Conservation (phyloP, 2,329 filamentous ascomycete genomes). For the Diplodia intermedia region DNA sequence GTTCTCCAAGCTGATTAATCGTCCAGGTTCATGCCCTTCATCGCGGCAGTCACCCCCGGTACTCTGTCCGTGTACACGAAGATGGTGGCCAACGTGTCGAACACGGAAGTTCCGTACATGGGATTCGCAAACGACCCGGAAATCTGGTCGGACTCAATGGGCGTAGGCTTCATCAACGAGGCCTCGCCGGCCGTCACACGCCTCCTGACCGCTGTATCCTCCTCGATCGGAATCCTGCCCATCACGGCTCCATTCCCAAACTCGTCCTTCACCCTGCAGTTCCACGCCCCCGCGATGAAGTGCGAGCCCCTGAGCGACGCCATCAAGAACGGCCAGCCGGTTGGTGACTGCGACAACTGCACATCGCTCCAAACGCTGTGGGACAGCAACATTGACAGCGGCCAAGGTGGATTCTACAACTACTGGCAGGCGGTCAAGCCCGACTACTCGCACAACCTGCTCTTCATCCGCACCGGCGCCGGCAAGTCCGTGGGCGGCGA, state of each 20-base stretch:
- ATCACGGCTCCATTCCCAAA: slow-evolving; percentile 10
- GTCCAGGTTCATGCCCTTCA: slow-evolving; percentile 9
- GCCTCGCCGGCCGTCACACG: neutral
- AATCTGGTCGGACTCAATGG: neutral
- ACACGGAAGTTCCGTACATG: neutral
- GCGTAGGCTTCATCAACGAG: neutral
- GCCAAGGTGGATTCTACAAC: neutral
- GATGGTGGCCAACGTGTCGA: neutral
- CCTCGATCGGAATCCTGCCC: neutral
- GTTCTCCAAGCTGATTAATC: neutral
- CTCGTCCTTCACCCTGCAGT: slow-evolving; percentile 1
- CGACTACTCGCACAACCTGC: neutral
- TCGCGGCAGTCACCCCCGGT: slow-evolving; percentile 4
- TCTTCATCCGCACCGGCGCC: neutral
- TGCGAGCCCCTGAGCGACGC: neutral
- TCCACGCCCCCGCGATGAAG: neutral
- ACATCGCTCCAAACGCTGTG: neutral
- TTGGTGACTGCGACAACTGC: neutral
- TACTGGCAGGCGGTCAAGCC: neutral
- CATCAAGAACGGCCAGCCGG: neutral
- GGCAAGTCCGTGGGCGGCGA: neutral
- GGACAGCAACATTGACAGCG: neutral
- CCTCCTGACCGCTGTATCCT: slow-evolving; percentile 4
- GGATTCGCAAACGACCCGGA: neutral
- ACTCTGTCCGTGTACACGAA: slow-evolving; percentile 3